A percentile compares a stretch with the other conserved stretches of the same genome.
phyloP scores from a whole-genome alignment of 2,329 filamentous ascomycete genomes.

The Pochonia chlamydosporia region DNA sequence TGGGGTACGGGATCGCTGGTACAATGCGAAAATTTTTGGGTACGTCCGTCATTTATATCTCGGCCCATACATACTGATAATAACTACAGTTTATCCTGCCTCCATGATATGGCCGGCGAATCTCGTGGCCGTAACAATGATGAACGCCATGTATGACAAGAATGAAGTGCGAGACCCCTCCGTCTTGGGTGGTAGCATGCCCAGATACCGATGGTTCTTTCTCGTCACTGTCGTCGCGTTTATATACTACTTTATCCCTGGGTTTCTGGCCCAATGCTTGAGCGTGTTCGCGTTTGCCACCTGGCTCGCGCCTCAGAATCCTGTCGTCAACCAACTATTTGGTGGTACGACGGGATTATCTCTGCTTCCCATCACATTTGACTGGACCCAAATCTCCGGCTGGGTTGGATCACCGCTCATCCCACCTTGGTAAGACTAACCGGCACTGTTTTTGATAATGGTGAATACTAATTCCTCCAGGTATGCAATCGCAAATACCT shows the following conservation, averaged over 20 bases:
- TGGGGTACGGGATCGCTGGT: constrained; percentile 65
- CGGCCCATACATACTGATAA: constrained; percentile 7
- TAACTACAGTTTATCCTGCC: constrained; percentile 48
- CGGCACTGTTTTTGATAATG: background rate
- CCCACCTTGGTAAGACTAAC: constrained; percentile 52
- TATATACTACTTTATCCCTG: constrained; percentile 64
- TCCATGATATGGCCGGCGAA: constrained; percentile 72
- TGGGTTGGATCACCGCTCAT: constrained; percentile 64
- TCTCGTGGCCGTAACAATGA: constrained; percentile 59
- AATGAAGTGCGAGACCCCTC: constrained; percentile 43
- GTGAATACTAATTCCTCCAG: constrained; percentile 21
- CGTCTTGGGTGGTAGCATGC: constrained; percentile 58
- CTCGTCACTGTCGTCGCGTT: constrained; percentile 53
- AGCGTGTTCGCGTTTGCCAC: constrained; percentile 67
- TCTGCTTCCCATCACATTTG: constrained; percentile 66
- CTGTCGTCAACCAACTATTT: constrained; percentile 67
- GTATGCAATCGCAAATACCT: constrained; percentile 68
- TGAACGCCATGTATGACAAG: constrained; percentile 67
- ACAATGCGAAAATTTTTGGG: constrained; percentile 60
- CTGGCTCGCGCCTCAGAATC: constrained; percentile 64
- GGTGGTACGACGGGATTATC: constrained; percentile 63
- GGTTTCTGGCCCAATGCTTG: constrained; percentile 62
- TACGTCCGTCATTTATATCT: constrained; percentile 23
- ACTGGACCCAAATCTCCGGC: constrained; percentile 69
- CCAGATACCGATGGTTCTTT: constrained; percentile 60